Base-by-base conservation (phyloP, 805 yeast species). In the Kodamaea kakaduensis region DNA sequence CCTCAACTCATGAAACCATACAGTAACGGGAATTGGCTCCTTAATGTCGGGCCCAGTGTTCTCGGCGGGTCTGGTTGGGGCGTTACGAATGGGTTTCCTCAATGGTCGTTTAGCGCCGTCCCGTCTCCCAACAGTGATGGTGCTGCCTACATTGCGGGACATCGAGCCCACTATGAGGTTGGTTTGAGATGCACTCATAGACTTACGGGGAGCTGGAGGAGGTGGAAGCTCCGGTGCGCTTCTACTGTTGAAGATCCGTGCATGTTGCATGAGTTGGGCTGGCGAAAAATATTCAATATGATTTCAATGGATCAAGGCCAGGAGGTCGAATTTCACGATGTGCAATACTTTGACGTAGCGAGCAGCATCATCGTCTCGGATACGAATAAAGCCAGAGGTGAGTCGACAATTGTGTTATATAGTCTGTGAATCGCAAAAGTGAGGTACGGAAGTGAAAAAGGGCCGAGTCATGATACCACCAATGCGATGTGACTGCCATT, bases 1-100 rank as follows among this genome's bases (percentile, higher is more conserved):
- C 16, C 85, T 59, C 3, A 73, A 46, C 43, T 88, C 96, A 51
- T 89, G 97, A 46, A 84, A 71, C 69, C 78, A 67, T n/a, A 64
- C 58, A 5, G 71, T 68, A 41, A 73, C 39, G 33, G 63, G 72
- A 2, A 66, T 54, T 0, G 73, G 69, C 20, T 23, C 30, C 30
- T 30, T 35, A 15, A 32, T 28, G 36, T 37, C 29, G 22, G 34
- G 12, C 21, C 32, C 19, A 26, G 38, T 23, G 13, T 26, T 18
- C 31, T 16, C 31, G 25, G 29, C 10, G n/a, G 6, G 22, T 7
- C 22, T 15, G 22, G 14, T 8, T 25, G 17, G 12, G 17, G 6
- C 8, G 24, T 12, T n/a, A 20, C 16, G 29, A 5, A n/a, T 22
- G n/a, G n/a, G n/a, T n/a, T n/a, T n/a, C n/a, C n/a, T n/a, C n/a